Percentiles rank a stretch among this genome's conserved stretches.
Evolutionary conservation across 305 asterid genomes (phyloP).

Genomic region (Nicotiana rustica): DNA sequence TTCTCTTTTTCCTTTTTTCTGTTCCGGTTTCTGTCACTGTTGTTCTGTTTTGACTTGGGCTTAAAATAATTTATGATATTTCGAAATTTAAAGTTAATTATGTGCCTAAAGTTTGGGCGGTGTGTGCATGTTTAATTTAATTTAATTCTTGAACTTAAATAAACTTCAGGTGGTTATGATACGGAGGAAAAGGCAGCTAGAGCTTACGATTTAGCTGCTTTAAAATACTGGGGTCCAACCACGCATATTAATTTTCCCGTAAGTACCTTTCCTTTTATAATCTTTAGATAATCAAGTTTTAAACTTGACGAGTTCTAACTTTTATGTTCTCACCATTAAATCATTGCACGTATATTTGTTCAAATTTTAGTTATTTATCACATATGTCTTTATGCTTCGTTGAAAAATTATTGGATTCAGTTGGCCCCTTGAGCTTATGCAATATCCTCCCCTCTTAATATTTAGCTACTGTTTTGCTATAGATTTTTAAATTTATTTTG

Average conservation of each 20-base stretch:
- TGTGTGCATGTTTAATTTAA: background rate
- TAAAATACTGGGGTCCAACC: constrained; percentile 88
- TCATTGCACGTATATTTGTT: background rate
- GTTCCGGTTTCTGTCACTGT: background rate
- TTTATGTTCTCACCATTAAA: background rate
- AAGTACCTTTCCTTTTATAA: background rate
- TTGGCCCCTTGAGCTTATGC: too few species aligned
- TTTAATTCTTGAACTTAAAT: background rate
- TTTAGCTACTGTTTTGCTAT: too few species aligned
- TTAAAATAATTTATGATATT: background rate
- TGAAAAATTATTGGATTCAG: too few species aligned
- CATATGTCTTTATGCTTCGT: too few species aligned
- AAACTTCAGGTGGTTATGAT: constrained; percentile 73
- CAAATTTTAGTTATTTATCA: background rate
- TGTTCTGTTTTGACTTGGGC: background rate
- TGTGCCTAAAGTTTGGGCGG: background rate
- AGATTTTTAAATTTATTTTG: too few species aligned
- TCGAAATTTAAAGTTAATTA: too few species aligned
- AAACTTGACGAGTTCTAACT: background rate
- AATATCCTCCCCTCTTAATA: too few species aligned
- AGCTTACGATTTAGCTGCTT: constrained; percentile 89
- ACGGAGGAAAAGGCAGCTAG: constrained; percentile 86
- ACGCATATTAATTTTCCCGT: constrained; percentile 83
- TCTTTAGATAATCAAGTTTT: background rate
- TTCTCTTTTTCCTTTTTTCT: background rate